Percentiles rank a stretch among this genome's conserved stretches.
Conservation (phyloP, 148 eudicot species). For the Vaccinium vitisidaea region DNA sequence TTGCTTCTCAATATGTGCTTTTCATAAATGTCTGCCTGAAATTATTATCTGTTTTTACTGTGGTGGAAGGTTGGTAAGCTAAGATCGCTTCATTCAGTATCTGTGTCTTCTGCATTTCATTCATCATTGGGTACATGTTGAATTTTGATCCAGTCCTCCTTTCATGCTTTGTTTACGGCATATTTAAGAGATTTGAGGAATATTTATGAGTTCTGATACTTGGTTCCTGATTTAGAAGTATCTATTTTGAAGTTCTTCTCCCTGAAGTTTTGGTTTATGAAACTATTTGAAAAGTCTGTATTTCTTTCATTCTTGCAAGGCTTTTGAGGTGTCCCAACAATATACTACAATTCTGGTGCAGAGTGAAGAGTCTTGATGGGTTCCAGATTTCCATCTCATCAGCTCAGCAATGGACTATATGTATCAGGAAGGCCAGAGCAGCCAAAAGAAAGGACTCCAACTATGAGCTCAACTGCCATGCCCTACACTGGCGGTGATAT, state of each 20-base stretch:
- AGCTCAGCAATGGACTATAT: conserved; percentile 89
- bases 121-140: not conserved
- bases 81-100: not conserved
- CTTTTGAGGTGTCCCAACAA: not conserved
- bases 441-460: conserved; percentile 87
- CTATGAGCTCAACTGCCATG: conserved; percentile 87
- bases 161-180: not conserved
- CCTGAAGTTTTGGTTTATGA: not conserved
- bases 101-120: not conserved
- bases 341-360: conserved; percentile 1
- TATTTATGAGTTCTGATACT: not conserved
- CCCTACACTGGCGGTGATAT: conserved; percentile 96
- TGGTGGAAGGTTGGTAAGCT: not conserved
- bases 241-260: not conserved
- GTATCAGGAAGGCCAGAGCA: conserved; percentile 93
- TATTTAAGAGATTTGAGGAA: not conserved
- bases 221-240: not conserved
- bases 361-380: conserved; percentile 48
- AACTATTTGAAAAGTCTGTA: not conserved
- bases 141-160: not conserved
- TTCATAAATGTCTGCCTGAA: not conserved
- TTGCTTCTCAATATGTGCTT: not conserved
- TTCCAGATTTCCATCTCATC: conserved; percentile 86
- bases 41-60: not conserved
- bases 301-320: conserved; percentile 4